These are phyloP conservation scores for Tylopilus intermedius DNA, from an alignment of 768 basidiomycete genomes.

Conservation along the genomic window DNA sequence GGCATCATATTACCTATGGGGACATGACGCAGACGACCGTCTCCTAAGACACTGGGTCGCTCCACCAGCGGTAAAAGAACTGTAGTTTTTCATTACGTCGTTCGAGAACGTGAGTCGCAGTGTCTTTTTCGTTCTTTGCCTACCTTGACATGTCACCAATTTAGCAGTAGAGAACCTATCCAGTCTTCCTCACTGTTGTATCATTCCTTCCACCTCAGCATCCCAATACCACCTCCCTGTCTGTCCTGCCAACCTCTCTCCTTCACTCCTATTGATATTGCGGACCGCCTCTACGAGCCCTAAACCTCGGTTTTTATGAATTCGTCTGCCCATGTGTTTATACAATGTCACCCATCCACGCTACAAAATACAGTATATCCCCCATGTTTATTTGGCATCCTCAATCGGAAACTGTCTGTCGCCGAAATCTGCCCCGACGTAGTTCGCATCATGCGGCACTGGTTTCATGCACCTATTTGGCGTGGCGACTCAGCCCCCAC, in stretches of 20 bases:
- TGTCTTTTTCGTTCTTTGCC: background rate
- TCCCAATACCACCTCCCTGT: background rate
- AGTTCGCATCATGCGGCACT: no score
- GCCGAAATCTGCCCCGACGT: no score
- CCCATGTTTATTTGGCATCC: conserved; percentile 1
- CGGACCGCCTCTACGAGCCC: background rate
- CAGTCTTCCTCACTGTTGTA: conserved; percentile 8
- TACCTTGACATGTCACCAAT: background rate
- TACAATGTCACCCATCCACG: background rate
- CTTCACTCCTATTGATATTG: background rate
- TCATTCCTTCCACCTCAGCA: background rate
- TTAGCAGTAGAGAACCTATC: background rate
- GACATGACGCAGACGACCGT: conserved; percentile 37
- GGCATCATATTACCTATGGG: conserved; percentile 60
- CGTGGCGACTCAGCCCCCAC: background rate
- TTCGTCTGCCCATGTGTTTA: background rate
- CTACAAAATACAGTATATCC: conserved; percentile 8
- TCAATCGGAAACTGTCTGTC: background rate
- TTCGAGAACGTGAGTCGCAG: conserved; percentile 11
- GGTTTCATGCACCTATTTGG: background rate
- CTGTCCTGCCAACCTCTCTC: background rate
- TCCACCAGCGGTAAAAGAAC: conserved; percentile 23
- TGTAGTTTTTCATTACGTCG: conserved; percentile 10
- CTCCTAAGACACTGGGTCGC: conserved; percentile 22
- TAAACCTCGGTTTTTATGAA: background rate